A percentile compares a stretch with the other conserved stretches of the same genome.
phyloP scores from a whole-genome alignment of 345 rosid species.

The Arabidopsis suecica region DNA sequence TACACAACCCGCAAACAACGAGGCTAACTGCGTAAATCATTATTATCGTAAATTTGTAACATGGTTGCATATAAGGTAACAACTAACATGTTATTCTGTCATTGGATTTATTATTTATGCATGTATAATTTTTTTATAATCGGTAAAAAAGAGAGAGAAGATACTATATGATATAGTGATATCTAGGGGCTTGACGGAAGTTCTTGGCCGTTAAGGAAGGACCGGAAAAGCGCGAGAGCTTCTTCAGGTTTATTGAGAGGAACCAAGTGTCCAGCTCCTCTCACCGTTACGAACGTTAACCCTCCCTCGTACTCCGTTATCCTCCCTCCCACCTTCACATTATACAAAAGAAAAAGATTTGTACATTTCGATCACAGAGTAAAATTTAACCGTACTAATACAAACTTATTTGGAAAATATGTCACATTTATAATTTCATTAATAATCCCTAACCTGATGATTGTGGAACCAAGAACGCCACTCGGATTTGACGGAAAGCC shows the following conservation, averaged over 20 bases:
- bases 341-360: background rate
- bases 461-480: conserved; percentile 69
- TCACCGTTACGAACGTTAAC: conserved; percentile 57
- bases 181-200: conserved; percentile 43
- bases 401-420: background rate
- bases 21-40: background rate
- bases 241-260: conserved; percentile 62
- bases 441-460: conserved; percentile 49
- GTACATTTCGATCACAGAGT: background rate
- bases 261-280: conserved; percentile 75
- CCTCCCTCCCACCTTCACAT: conserved; percentile 67
- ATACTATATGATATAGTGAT: background rate
- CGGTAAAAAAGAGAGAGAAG: background rate
- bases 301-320: conserved; percentile 60
- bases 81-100: conserved; percentile 8
- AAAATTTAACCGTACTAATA: background rate
- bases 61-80: conserved; percentile 17
- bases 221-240: conserved; percentile 57
- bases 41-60: background rate
- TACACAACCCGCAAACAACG: too few species aligned
- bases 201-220: conserved; percentile 48
- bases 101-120: conserved; percentile 17
- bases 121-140: background rate
- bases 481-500: conserved; percentile 51
- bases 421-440: background rate